Conservation (phyloP, 2,329 filamentous ascomycete species). For the Fusarium pseudoanthophilum region DNA sequence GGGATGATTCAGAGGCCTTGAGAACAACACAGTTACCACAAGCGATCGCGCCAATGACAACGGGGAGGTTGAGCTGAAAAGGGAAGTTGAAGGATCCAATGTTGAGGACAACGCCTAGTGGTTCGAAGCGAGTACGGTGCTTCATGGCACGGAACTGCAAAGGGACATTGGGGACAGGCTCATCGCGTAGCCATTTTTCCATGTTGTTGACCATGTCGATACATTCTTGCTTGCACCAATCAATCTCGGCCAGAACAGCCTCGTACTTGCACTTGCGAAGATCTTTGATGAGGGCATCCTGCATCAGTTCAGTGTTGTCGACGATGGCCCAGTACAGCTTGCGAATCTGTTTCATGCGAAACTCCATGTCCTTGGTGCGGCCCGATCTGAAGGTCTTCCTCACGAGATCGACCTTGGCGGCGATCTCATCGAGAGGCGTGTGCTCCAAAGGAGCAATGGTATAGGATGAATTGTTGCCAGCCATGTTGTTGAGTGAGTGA, state of each 20-base stretch:
- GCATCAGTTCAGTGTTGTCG: conserved; percentile 78
- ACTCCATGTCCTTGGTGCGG: conserved; percentile 84
- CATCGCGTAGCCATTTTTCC: conserved; percentile 84
- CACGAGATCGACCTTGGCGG: conserved; percentile 67
- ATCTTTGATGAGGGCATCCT: conserved; percentile 81
- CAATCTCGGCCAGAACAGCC: conserved; percentile 77
- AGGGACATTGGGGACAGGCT: conserved; percentile 76
- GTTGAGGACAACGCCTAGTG: conserved; percentile 82
- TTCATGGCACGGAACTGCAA: conserved; percentile 75
- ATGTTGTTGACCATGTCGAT: conserved; percentile 81
- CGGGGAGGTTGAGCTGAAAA: conserved; percentile 80
- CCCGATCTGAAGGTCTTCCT: conserved; percentile 79
- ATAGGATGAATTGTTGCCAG: conserved; percentile 54
- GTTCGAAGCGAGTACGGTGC: conserved; percentile 86
- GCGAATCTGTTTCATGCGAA: conserved; percentile 85
- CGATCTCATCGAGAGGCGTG: conserved; percentile 75
- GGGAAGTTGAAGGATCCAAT: conserved; percentile 97
- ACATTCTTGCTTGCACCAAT: conserved; percentile 84
- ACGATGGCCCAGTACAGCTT: conserved; percentile 94
- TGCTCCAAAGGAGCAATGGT: conserved; percentile 62
- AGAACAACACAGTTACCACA: conserved; percentile 90
- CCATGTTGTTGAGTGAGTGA: conserved; percentile 27
- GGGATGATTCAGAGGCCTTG: conserved; percentile 89
- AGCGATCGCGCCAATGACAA: conserved; percentile 88
- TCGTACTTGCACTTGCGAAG: conserved; percentile 83